phyloP scores from a whole-genome alignment of 169 alveolate genomes.

The Cryptosporidium sp. region DNA sequence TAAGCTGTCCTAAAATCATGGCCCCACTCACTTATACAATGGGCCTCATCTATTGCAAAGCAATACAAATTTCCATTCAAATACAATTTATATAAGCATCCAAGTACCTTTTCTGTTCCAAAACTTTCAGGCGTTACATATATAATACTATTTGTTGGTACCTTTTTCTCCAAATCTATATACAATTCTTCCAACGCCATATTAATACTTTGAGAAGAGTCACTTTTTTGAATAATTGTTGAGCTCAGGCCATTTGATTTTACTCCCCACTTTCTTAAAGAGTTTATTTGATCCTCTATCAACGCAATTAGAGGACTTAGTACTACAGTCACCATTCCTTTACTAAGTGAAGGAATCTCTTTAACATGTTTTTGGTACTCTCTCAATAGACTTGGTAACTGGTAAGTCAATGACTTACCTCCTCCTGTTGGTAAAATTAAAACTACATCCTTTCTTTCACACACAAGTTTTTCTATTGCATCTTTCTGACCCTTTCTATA shows the following conservation, averaged over 20 bases:
- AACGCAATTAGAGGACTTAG: slow-evolving; percentile 95
- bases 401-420: slow-evolving; percentile 95
- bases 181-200: slow-evolving; percentile 53
- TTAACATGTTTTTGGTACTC: slow-evolving; percentile 40
- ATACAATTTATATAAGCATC: slow-evolving; percentile 79
- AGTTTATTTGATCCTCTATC: slow-evolving; percentile 92
- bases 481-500: slow-evolving; percentile 86
- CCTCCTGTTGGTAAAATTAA: slow-evolving; percentile 97
- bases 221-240: slow-evolving; percentile 48
- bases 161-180: slow-evolving; percentile 27
- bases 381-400: slow-evolving; percentile 90
- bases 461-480: slow-evolving; percentile 83
- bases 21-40: slow-evolving; percentile 93
- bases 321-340: slow-evolving; percentile 92
- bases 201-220: slow-evolving; percentile 10
- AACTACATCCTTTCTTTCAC: slow-evolving; percentile 87
- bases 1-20: slow-evolving; percentile 90
- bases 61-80: slow-evolving; percentile 81
- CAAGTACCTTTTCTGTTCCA: slow-evolving; percentile 79
- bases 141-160: slow-evolving; percentile 76
- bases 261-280: slow-evolving; percentile 87
- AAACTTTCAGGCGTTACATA: slow-evolving; percentile 87
- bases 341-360: slow-evolving; percentile 43
- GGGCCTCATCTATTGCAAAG: slow-evolving; percentile 92
- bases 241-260: slow-evolving; percentile 79